Evolutionary conservation across 2,329 filamentous ascomycete genomes (phyloP).

Genomic region (Chrysosporium keratinophilum): DNA sequence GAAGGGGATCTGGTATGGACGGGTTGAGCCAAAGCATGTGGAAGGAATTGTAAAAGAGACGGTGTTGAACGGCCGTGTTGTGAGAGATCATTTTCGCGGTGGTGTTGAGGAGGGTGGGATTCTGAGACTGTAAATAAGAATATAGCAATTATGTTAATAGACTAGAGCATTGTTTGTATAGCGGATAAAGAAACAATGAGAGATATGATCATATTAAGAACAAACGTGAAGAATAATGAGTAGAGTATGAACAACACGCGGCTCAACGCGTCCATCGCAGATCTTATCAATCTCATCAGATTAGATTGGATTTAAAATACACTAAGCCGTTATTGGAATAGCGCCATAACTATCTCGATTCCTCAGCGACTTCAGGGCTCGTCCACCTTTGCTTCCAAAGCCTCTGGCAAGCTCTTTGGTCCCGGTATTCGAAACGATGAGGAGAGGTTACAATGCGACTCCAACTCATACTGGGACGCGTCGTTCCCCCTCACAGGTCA

Average conservation of each 20-base stretch:
- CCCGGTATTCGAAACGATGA: not conserved
- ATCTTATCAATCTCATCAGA: not conserved
- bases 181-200: too few species aligned
- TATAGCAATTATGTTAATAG: not conserved
- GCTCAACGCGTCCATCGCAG: not conserved
- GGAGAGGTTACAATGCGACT: slow-evolving; percentile 5
- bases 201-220: too few species aligned
- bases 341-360: not conserved
- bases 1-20: slow-evolving; percentile 67
- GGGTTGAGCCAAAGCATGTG: slow-evolving; percentile 73
- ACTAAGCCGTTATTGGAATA: not conserved
- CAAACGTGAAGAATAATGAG: too few species aligned
- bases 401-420: not conserved
- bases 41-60: slow-evolving; percentile 84
- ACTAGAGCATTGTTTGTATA: not conserved
- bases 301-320: not conserved
- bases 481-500: not conserved
- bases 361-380: not conserved
- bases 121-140: slow-evolving; percentile 44
- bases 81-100: slow-evolving; percentile 70
- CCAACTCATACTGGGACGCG: slow-evolving; percentile 1
- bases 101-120: slow-evolving; percentile 70
- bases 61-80: slow-evolving; percentile 73
- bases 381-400: not conserved
- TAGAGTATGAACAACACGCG: too few species aligned